Evolutionary conservation across 805 yeast species (phyloP), one percentile per base, ranked within the genome.

Genomic region (Pichia kluyveri): DNA sequence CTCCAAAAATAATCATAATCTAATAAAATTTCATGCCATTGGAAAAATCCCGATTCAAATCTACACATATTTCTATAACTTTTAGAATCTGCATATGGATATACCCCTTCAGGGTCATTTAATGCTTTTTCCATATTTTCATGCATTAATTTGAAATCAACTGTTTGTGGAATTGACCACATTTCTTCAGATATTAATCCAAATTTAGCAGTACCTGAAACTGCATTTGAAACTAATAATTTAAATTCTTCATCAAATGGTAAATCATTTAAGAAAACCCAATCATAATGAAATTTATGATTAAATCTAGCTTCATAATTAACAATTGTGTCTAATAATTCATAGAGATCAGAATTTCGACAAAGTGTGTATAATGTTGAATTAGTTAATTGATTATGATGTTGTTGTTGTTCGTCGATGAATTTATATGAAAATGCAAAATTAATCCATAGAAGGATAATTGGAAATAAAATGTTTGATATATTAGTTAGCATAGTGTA

Each of bases 1-100:
- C 96, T 77, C 96, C 96, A 88, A 69, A 87, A 88, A 72, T 82
- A 88, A 51, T 83, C 85, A 65, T 84, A 87, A 4, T 82, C 80
- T 49, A 68, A 67, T 70, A 88, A 62, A 51, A 83, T 62, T 46
- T 79, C 79, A 61, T 86, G 91, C 59, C 77, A 75, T 70, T 76
- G 86, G 65, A 88, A 88, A 63, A 84, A 83, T 0, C 96, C 96
- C 8, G 89, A 80, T 65, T 86, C 91, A 60, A 75, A 88, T 54
- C 96, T 74, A 63, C 96, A 87, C 96, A 87, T 87, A 63, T 86
- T 90, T 65, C 96, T 76, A 57, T 82, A 82, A 0, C 86, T 77
- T 42, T 68, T 68, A 11, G 82, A 75, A 44, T 71, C 76, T 39
- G 84, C 86, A 52, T 82, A 82, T 4, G 82, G 84, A 15, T 81